phyloP scores from a whole-genome alignment of 768 basidiomycete genomes.

The Russula abietina region DNA sequence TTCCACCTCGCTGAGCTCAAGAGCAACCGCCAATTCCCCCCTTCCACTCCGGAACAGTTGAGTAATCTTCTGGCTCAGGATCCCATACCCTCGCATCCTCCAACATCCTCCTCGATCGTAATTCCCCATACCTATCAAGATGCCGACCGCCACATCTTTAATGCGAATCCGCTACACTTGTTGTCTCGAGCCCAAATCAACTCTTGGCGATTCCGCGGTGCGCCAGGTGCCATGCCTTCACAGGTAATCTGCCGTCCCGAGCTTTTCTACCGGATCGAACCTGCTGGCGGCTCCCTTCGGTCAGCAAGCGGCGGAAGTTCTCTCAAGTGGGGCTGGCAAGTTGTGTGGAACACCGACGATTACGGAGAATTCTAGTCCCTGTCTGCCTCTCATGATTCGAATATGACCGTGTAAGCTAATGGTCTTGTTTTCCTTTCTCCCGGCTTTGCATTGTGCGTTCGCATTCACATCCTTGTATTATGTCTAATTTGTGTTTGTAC shows the following conservation, averaged over 20 bases:
- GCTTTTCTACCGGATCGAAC: conserved; percentile 16
- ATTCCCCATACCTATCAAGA: conserved; percentile 23
- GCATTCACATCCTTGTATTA: conserved; percentile 4
- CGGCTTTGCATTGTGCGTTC: background rate
- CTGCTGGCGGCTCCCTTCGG: conserved; percentile 4
- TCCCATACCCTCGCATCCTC: conserved; percentile 23
- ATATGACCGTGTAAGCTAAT: background rate
- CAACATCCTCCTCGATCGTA: conserved; percentile 21
- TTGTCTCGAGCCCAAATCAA: conserved; percentile 59
- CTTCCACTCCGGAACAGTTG: background rate
- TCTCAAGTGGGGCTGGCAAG: conserved; percentile 23
- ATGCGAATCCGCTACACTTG: conserved; percentile 55
- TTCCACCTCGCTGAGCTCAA: conserved; percentile 15
- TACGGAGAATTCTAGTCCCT: background rate
- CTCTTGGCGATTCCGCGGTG: conserved; percentile 31
- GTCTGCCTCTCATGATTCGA: background rate
- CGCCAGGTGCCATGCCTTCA: conserved; percentile 42
- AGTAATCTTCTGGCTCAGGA: background rate
- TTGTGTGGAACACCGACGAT: conserved; percentile 22
- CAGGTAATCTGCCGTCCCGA: conserved; percentile 16
- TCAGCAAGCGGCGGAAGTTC: conserved; percentile 14
- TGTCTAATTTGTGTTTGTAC: conserved; percentile 8
- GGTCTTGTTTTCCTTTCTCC: conserved; percentile 3
- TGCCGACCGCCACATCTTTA: conserved; percentile 46
- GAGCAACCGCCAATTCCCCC: background rate